A percentile compares a stretch with the other conserved stretches of the same genome.
phyloP scores from a whole-genome alignment of 2,329 filamentous ascomycete species.

The Helotiales sp. region DNA sequence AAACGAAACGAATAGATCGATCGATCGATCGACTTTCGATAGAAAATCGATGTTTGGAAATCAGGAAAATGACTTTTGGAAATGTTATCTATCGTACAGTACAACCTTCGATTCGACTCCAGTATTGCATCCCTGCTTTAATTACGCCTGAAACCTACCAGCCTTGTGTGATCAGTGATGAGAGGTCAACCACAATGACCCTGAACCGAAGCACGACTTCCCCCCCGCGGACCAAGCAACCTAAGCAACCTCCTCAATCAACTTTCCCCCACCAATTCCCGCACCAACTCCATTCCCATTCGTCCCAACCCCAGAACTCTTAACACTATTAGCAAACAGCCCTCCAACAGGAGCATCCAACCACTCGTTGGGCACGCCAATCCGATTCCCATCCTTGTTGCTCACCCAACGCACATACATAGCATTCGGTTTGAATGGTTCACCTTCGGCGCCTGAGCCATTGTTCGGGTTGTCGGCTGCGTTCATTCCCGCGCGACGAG shows the following conservation, averaged over 20 bases:
- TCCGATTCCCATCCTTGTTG: conserved; percentile 63
- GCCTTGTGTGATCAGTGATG: too few relatives aligned
- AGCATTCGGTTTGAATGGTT: conserved; percentile 57
- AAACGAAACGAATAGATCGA: too few relatives aligned
- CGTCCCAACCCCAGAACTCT: conserved; percentile 20
- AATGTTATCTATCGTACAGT: too few relatives aligned
- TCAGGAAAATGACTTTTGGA: too few relatives aligned
- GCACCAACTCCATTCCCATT: background rate
- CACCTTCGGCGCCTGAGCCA: conserved; percentile 53
- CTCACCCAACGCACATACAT: conserved; percentile 74
- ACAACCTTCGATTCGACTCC: too few relatives aligned
- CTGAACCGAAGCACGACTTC: too few relatives aligned
- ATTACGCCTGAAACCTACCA: too few relatives aligned
- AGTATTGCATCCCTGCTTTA: too few relatives aligned
- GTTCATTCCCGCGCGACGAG: conserved; percentile 47
- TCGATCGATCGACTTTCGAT: too few relatives aligned
- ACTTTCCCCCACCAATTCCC: conserved; percentile 35
- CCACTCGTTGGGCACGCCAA: conserved; percentile 73
- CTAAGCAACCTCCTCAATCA: conserved; percentile 43
- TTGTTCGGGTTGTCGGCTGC: conserved; percentile 32
- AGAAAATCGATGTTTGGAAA: too few relatives aligned
- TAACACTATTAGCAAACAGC: conserved; percentile 54
- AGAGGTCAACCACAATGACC: too few relatives aligned
- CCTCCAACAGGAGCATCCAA: conserved; percentile 65
- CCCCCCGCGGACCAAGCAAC: background rate